phyloP scores from a whole-genome alignment of 1,284 basidiomycete species.

The Trichosporon faecale region DNA sequence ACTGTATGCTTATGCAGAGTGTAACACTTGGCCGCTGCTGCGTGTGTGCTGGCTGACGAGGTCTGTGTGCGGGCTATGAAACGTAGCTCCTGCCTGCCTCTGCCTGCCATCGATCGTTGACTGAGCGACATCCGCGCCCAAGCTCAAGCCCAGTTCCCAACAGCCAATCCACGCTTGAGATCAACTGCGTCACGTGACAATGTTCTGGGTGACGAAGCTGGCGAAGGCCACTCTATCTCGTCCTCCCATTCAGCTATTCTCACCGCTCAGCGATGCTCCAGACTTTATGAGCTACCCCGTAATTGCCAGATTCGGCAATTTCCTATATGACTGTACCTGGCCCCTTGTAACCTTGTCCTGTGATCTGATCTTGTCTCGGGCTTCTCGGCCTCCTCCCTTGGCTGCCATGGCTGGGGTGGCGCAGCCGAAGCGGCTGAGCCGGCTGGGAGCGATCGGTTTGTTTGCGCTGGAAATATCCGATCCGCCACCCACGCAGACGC shows the following conservation, averaged over 20 bases:
- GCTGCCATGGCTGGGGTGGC: neutral
- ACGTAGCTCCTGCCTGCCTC: neutral
- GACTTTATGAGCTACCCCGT: neutral
- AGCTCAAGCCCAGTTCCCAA: neutral
- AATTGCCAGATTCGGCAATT: neutral
- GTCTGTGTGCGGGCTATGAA: neutral
- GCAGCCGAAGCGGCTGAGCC: neutral
- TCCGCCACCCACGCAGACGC: neutral
- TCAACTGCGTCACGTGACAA: neutral
- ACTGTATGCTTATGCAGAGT: slow-evolving; percentile 12
- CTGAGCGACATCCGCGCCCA: neutral
- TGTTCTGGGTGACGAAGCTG: too few relatives aligned
- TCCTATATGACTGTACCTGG: neutral
- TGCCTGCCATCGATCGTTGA: neutral
- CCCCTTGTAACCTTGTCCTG: neutral
- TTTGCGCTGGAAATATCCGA: slow-evolving; percentile 4
- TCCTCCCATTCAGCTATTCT: neutral
- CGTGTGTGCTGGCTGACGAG: neutral
- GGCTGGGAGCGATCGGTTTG: neutral
- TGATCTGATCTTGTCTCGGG: slow-evolving; percentile 2
- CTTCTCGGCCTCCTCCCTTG: neutral
- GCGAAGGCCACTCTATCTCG: neutral
- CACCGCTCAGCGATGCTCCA: too few relatives aligned
- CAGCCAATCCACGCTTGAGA: neutral
- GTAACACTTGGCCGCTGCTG: slow-evolving; percentile 1